A percentile compares a stretch with the other conserved stretches of the same genome.
phyloP scores from a whole-genome alignment of 495 filamentous ascomycete species.

The Aspergillus ellipticus region DNA sequence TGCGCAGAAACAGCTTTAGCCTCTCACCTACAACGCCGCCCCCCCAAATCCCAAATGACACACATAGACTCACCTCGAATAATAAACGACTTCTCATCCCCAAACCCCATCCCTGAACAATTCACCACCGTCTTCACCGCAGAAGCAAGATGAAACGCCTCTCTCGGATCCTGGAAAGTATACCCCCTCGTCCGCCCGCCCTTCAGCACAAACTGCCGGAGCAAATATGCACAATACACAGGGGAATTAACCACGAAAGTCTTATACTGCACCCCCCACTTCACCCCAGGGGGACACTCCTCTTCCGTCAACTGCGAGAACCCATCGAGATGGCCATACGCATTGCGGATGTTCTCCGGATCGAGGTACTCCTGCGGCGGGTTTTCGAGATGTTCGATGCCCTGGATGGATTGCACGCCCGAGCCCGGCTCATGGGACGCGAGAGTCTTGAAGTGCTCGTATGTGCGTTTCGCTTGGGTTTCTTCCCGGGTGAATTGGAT shows the following conservation, averaged over 20 bases:
- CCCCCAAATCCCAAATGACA: not conserved
- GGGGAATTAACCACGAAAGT: slow-evolving; percentile 60
- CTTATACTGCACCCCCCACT: slow-evolving; percentile 54
- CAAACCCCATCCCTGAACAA: slow-evolving; percentile 55
- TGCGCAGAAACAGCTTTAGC: not conserved
- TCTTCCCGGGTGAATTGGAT: slow-evolving; percentile 44
- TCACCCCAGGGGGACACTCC: slow-evolving; percentile 46
- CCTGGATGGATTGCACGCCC: slow-evolving; percentile 51
- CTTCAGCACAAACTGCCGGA: slow-evolving; percentile 47
- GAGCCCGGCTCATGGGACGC: slow-evolving; percentile 37
- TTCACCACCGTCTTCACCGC: slow-evolving; percentile 53
- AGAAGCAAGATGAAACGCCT: slow-evolving; percentile 42
- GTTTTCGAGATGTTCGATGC: slow-evolving; percentile 57
- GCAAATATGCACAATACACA: slow-evolving; percentile 55
- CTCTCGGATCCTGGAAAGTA: slow-evolving; percentile 39
- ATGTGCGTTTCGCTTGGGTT: slow-evolving; percentile 48
- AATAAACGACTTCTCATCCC: slow-evolving; percentile 48
- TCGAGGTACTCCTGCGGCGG: slow-evolving; percentile 45
- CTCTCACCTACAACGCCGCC: not conserved
- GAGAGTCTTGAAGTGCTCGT: slow-evolving; percentile 43
- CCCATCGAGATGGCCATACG: slow-evolving; percentile 34
- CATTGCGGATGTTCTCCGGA: slow-evolving; percentile 18
- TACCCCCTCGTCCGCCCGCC: slow-evolving; percentile 47
- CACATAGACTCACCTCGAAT: slow-evolving; percentile 43
- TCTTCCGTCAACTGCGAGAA: slow-evolving; percentile 37